Evolutionary conservation across 352 stramenopile species (phyloP), one percentile per base, ranked within the genome.

Genomic region (Pelagophyceae sp.): DNA sequence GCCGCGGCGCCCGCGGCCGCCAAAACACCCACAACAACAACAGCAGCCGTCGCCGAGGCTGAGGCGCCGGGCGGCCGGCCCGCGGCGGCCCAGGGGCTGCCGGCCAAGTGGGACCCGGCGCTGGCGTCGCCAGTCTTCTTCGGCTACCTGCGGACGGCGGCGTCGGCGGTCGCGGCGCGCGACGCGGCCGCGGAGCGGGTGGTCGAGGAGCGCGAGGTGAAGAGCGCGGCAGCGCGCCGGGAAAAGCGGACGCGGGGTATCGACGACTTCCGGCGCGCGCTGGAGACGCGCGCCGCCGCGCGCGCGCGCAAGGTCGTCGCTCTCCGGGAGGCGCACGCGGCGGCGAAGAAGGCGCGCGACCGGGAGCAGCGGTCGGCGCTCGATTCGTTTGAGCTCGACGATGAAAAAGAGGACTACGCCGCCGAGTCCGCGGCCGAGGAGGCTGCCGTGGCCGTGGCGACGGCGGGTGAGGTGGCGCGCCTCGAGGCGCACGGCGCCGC

Each of bases 101-200:
- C 76, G n/a, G 69, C 6, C 31, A 64, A 64, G 37, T 80, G 75
- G 60, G 65, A 80, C 40, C 76, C 76, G 33, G 2, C 35, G 35
- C 20, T 80, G 17, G 60, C 37, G 67, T 71, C 38, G 32, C 76
- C 76, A 2, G 38, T 80, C 1, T 77, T 77, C 76, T 80, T 80
- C 40, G 76, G 76, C 23, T 80, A 77, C 45, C 2, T 37, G 33
- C 19, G 29, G 11, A 38, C 35, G 38, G 72, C 76, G 6, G 65
- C 64, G 25, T 38, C 40, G 29, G 69, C 77, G 27, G 70, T 78
- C 1, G 20, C 1, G 1, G 38, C 20, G 15, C 3, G 1, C 2
- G 40, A 54, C 11, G 67, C 23, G 71, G 19, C 27, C 31, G 61
- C 25, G 50, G 74, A 54, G 50, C 58, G 38, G 38, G 32, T 31